These are phyloP conservation scores for Rhododendron kiyosumense DNA, from an alignment of 148 eudicot genomes.

Conservation along the genomic window DNA sequence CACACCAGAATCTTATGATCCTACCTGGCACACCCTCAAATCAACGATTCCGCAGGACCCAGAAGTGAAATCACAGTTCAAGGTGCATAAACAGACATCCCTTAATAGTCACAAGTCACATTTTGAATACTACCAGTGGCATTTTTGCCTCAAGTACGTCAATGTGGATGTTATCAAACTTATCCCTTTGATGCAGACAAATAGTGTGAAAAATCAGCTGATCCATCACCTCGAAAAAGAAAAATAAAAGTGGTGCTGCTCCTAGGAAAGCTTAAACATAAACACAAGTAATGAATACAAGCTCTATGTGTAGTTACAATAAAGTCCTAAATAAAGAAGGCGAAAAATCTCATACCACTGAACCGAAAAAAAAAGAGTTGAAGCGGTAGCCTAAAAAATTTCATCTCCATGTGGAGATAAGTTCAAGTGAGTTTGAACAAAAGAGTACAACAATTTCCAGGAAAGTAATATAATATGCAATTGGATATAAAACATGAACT, in stretches of 20 bases:
- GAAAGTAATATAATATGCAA: not conserved
- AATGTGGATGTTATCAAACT: not conserved
- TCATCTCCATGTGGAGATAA: not conserved
- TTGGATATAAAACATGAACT: conserved; percentile 29
- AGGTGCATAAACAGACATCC: not conserved
- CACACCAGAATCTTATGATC: not conserved
- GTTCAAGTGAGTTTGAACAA: not conserved
- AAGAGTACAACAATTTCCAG: not conserved
- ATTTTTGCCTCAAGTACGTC: not conserved
- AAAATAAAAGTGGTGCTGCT: not conserved
- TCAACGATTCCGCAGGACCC: not conserved
- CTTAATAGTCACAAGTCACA: not conserved
- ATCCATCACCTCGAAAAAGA: not conserved
- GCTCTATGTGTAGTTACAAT: not conserved
- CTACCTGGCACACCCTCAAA: not conserved
- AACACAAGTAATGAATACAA: not conserved
- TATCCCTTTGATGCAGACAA: not conserved
- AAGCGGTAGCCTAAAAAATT: not conserved
- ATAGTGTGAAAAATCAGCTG: not conserved
- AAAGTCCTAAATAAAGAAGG: not conserved
- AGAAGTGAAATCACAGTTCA: not conserved
- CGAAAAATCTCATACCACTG: not conserved
- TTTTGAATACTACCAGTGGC: not conserved
- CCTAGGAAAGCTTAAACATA: not conserved
- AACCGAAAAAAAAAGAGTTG: not conserved